These are phyloP conservation scores for Cryomyces antarcticus DNA, from an alignment of 495 filamentous ascomycete species.

Conservation along the genomic window DNA sequence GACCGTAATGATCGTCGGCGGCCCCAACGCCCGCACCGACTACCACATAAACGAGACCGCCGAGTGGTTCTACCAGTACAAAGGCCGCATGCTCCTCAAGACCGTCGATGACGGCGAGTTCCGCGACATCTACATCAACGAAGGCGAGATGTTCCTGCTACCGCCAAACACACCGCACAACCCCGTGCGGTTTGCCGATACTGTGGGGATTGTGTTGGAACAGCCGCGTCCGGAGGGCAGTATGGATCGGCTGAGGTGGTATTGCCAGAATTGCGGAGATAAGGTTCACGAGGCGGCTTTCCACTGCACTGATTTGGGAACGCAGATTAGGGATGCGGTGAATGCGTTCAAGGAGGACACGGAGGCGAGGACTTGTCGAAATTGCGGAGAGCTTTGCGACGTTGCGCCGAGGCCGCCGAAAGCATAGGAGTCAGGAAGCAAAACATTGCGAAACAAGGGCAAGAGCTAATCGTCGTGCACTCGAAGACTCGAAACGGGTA, in stretches of 20 bases:
- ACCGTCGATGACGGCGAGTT: slow-evolving; percentile 52
- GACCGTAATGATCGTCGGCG: slow-evolving; percentile 86
- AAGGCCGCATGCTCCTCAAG: slow-evolving; percentile 81
- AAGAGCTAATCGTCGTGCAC: too few relatives aligned
- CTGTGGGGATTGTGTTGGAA: slow-evolving; percentile 75
- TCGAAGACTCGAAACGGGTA: too few relatives aligned
- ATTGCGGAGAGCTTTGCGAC: slow-evolving; percentile 57
- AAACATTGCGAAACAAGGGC: too few relatives aligned
- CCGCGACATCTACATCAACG: slow-evolving; percentile 68
- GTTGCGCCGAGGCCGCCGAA: slow-evolving; percentile 10
- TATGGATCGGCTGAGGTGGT: slow-evolving; percentile 78
- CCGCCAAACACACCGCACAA: slow-evolving; percentile 78
- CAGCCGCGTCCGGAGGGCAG: slow-evolving; percentile 50
- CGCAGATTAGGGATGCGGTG: slow-evolving; percentile 88
- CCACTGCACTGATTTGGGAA: slow-evolving; percentile 81
- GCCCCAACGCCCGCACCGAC: slow-evolving; percentile 88
- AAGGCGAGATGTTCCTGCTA: slow-evolving; percentile 88
- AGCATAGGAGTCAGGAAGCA: neutral
- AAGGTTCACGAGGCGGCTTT: slow-evolving; percentile 76
- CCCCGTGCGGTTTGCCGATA: slow-evolving; percentile 46
- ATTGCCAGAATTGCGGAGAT: slow-evolving; percentile 49
- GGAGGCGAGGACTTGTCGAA: slow-evolving; percentile 52
- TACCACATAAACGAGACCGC: slow-evolving; percentile 96
- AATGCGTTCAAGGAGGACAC: slow-evolving; percentile 56
- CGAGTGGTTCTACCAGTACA: slow-evolving; percentile 96